Percentiles rank a stretch among this genome's conserved stretches.
Evolutionary conservation across 2,329 filamentous ascomycete species (phyloP).

Genomic region (Epicoccum sorghinum): DNA sequence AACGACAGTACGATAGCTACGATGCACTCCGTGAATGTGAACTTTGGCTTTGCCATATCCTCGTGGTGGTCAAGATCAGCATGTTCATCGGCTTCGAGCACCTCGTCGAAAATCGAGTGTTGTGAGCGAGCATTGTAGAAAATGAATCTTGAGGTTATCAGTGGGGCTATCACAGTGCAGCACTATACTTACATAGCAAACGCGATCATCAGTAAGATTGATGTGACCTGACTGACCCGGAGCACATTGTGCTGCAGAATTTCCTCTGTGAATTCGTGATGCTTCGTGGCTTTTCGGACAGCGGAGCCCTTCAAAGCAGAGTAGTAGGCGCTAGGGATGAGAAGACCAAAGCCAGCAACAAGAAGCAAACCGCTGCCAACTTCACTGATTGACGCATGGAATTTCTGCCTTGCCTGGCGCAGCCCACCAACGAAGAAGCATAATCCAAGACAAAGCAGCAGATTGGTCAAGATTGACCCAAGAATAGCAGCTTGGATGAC

Average conservation of each 20-base stretch:
- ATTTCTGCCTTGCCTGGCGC: constrained; percentile 69
- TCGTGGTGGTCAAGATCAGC: constrained; percentile 67
- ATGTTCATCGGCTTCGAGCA: constrained; percentile 74
- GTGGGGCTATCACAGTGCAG: constrained; percentile 62
- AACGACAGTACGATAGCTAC: constrained; percentile 70
- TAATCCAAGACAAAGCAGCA: constrained; percentile 77
- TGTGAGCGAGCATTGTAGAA: constrained; percentile 78
- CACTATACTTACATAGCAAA: constrained; percentile 49
- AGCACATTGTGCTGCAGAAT: constrained; percentile 43
- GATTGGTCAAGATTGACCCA: constrained; percentile 80
- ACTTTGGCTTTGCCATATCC: constrained; percentile 67
- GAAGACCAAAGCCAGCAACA: constrained; percentile 68
- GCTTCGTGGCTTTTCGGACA: constrained; percentile 33
- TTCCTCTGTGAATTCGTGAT: constrained; percentile 42
- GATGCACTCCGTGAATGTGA: constrained; percentile 76
- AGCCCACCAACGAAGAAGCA: constrained; percentile 83
- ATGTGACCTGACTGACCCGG: constrained; percentile 45
- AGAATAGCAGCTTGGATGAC: constrained; percentile 86
- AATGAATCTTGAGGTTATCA: constrained; percentile 65
- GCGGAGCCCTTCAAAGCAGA: constrained; percentile 52
- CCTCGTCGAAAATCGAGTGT: constrained; percentile 76
- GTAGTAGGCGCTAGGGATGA: constrained; percentile 45
- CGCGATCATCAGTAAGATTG: constrained; percentile 44
- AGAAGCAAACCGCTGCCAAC: constrained; percentile 78
- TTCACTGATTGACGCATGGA: constrained; percentile 78